Percentiles rank a stretch among this genome's conserved stretches.
phyloP scores from a whole-genome alignment of 1,284 basidiomycete genomes.

The Naganishia albida region DNA sequence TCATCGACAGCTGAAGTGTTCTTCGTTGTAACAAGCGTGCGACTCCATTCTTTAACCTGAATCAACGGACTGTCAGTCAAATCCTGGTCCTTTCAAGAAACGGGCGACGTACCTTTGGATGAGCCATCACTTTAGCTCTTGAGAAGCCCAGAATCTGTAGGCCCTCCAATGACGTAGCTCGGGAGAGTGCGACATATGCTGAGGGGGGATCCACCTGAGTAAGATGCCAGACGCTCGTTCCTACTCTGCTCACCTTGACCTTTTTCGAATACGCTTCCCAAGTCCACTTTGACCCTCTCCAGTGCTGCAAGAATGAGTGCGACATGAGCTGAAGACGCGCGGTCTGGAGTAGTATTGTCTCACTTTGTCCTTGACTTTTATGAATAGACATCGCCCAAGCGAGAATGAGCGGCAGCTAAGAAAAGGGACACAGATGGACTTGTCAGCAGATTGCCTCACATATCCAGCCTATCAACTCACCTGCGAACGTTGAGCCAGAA shows the following conservation, averaged over 20 bases:
- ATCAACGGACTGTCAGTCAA: conserved; percentile 60
- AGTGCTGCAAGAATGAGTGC: conserved; percentile 48
- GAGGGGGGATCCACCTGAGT: conserved; percentile 65
- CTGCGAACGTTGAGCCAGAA: conserved; percentile 73
- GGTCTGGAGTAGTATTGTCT: conserved; percentile 23
- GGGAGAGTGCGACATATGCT: conserved; percentile 45
- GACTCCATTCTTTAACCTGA: conserved; percentile 60
- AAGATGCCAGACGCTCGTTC: conserved; percentile 78
- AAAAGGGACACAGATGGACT: conserved; percentile 5
- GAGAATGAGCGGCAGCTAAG: conserved; percentile 74
- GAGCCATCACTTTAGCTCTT: conserved; percentile 72
- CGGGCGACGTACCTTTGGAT: conserved; percentile 53
- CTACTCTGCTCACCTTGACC: conserved; percentile 52
- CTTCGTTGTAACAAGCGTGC: conserved; percentile 56
- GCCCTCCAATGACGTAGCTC: conserved; percentile 87
- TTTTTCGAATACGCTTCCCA: conserved; percentile 52
- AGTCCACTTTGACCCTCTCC: conserved; percentile 69
- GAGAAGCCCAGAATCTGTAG: conserved; percentile 88
- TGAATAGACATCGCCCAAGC: conserved; percentile 94
- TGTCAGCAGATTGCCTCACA: too few relatives aligned
- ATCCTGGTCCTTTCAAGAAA: conserved; percentile 42
- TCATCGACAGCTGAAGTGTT: conserved; percentile 13
- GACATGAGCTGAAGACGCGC: neutral
- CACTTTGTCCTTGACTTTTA: conserved; percentile 85
- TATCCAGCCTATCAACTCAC: conserved; percentile 51